These are phyloP conservation scores for Debaryomyces sp. DNA, from an alignment of 1,139 yeast species.

Conservation along the genomic window DNA sequence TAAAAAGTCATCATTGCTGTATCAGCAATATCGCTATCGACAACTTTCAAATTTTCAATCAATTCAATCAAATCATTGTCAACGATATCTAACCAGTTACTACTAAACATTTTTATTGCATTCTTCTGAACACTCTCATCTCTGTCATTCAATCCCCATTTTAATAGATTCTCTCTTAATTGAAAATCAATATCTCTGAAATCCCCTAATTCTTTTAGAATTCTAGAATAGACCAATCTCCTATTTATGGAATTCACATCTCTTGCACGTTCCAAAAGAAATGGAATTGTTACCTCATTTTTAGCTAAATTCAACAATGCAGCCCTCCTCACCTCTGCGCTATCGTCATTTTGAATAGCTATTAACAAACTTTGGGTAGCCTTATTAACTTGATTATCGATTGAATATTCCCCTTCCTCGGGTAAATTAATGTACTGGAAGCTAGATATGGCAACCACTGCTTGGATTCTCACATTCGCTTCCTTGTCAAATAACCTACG, in stretches of 20 bases:
- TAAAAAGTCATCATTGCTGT: conserved; percentile 67
- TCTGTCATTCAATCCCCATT: conserved; percentile 89
- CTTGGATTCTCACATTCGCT: conserved; percentile 75
- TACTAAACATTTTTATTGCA: conserved; percentile 69
- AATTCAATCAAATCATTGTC: conserved; percentile 74
- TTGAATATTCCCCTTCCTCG: conserved; percentile 21
- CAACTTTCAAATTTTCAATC: conserved; percentile 69
- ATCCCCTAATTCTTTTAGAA: conserved; percentile 69
- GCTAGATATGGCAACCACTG: conserved; percentile 76
- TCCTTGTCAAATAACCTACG: conserved; percentile 80
- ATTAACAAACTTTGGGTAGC: conserved; percentile 50
- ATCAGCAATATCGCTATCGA: conserved; percentile 65
- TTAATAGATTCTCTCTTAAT: conserved; percentile 67
- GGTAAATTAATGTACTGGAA: conserved; percentile 61
- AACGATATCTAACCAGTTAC: conserved; percentile 70
- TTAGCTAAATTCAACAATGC: conserved; percentile 72
- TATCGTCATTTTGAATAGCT: conserved; percentile 74
- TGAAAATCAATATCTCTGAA: conserved; percentile 58
- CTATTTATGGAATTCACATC: conserved; percentile 76
- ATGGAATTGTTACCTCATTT: conserved; percentile 55
- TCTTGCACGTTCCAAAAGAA: conserved; percentile 77
- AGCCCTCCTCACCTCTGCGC: conserved; percentile 88
- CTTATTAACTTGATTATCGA: conserved; percentile 17
- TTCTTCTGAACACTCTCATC: conserved; percentile 74
- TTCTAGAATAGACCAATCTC: conserved; percentile 68